These are phyloP conservation scores for Globisporangium heterothallicum DNA, from an alignment of 352 stramenopile species.

Conservation along the genomic window DNA sequence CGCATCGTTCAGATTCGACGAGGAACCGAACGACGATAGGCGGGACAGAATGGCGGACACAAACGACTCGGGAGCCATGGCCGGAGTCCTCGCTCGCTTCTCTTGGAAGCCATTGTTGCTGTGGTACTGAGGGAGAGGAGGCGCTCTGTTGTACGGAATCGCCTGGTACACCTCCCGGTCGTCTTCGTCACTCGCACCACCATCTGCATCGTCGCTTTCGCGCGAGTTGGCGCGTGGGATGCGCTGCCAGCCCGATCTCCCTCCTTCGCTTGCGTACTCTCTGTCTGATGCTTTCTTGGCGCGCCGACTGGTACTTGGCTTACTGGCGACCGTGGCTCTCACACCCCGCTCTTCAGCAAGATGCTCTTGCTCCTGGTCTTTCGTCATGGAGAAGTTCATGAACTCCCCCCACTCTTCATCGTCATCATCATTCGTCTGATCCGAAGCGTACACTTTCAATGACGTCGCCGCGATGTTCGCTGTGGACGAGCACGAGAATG, in stretches of 20 bases:
- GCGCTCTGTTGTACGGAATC: background rate
- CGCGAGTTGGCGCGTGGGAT: conserved; percentile 3
- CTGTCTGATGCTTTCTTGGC: conserved; percentile 3
- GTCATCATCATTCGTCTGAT: conserved; percentile 11
- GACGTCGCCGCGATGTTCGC: too few species aligned
- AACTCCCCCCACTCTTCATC: conserved; percentile 65
- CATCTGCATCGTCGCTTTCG: background rate
- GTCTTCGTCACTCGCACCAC: background rate
- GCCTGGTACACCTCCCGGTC: conserved; percentile 8
- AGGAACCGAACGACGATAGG: conserved; percentile 4
- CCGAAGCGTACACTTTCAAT: conserved; percentile 35
- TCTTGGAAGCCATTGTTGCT: background rate
- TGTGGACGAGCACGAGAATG: too few species aligned
- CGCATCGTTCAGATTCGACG: background rate
- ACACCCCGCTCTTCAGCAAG: conserved; percentile 2
- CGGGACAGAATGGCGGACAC: conserved; percentile 1
- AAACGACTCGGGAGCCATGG: conserved; percentile 7
- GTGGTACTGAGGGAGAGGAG: background rate
- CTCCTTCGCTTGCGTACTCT: background rate
- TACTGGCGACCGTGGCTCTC: background rate
- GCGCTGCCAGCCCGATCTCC: conserved; percentile 2
- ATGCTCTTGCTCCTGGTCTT: conserved; percentile 6
- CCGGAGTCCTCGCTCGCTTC: background rate
- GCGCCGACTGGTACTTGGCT: background rate
- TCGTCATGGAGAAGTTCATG: conserved; percentile 23